Percentiles rank a stretch among this genome's conserved stretches.
Evolutionary conservation across 352 stramenopile species (phyloP).

Genomic region (Aphanomyces invadans): DNA sequence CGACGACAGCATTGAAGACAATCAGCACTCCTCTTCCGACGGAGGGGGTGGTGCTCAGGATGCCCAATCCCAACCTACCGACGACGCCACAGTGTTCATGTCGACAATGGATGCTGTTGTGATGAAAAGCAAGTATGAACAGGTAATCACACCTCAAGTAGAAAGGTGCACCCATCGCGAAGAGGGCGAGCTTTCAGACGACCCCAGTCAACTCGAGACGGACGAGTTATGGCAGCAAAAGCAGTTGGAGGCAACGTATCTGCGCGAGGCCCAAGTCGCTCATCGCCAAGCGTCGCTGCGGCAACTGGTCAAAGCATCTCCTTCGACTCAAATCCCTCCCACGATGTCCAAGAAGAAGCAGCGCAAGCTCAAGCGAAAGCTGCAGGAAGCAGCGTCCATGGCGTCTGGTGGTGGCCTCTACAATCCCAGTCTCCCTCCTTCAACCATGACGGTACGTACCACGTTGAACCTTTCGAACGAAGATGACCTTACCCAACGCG

Average conservation of each 20-base stretch:
- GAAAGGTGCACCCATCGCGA: background rate
- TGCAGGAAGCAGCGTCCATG: constrained; percentile 41
- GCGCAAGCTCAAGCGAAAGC: constrained; percentile 76
- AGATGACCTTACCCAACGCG: too few relatives aligned
- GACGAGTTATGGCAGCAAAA: constrained; percentile 71
- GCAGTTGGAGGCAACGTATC: constrained; percentile 34
- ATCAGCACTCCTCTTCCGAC: too few relatives aligned
- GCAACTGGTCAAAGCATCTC: constrained; percentile 6
- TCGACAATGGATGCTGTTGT: background rate
- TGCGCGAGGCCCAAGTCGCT: constrained; percentile 22
- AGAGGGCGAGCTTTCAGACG: constrained; percentile 1
- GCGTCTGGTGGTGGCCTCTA: constrained; percentile 8
- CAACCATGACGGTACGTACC: too few relatives aligned
- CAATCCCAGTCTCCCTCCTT: constrained; percentile 21
- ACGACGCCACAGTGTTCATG: constrained; percentile 25
- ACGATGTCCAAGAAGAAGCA: constrained; percentile 73
- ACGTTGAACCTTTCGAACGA: too few relatives aligned
- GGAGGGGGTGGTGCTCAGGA: too few relatives aligned
- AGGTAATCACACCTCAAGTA: constrained; percentile 20
- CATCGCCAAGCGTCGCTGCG: constrained; percentile 19
- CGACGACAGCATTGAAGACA: constrained; percentile 39
- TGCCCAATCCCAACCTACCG: too few relatives aligned
- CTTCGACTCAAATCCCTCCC: background rate
- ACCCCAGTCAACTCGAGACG: constrained; percentile 32
- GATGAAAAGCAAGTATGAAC: constrained; percentile 33